Conservation (phyloP, 106 monocot genomes). For the Vanilla planifolia region DNA sequence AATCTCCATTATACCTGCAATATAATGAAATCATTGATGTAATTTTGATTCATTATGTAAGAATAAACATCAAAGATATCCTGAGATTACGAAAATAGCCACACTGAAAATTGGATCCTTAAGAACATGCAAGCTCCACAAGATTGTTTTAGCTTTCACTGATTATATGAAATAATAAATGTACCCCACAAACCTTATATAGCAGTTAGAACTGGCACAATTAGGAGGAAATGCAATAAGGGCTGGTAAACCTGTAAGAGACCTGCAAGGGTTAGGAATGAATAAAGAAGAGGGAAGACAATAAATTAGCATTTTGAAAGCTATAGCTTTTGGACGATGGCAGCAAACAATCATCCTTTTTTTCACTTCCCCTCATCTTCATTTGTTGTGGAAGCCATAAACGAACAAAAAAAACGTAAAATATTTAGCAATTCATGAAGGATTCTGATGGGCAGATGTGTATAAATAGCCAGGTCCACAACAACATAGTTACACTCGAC, state of each 20-base stretch:
- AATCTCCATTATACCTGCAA: slow-evolving; percentile 72
- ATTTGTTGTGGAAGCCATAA: too few species aligned
- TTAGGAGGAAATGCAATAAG: slow-evolving; percentile 81
- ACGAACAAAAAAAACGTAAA: too few species aligned
- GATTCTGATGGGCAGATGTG: too few species aligned
- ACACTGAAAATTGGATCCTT: neutral
- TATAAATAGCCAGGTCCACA: too few species aligned
- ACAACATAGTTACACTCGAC: too few species aligned
- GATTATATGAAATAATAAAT: neutral
- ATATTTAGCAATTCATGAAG: too few species aligned
- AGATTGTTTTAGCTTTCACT: too few species aligned
- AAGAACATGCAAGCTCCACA: neutral
- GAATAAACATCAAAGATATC: neutral
- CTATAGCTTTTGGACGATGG: neutral
- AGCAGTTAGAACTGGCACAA: slow-evolving; percentile 61
- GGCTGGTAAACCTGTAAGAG: slow-evolving; percentile 66
- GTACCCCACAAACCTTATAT: slow-evolving; percentile 44
- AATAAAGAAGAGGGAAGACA: neutral
- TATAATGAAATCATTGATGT: neutral
- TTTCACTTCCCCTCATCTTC: neutral
- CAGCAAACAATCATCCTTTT: neutral
- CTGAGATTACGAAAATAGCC: neutral
- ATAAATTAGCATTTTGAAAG: slow-evolving; percentile 1
- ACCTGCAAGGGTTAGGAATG: neutral
- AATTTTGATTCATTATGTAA: neutral